A percentile compares a stretch with the other conserved stretches of the same genome.
These are phyloP conservation scores for Fomes fomentarius DNA, from an alignment of 1,284 basidiomycete genomes.

Conservation along the genomic window DNA sequence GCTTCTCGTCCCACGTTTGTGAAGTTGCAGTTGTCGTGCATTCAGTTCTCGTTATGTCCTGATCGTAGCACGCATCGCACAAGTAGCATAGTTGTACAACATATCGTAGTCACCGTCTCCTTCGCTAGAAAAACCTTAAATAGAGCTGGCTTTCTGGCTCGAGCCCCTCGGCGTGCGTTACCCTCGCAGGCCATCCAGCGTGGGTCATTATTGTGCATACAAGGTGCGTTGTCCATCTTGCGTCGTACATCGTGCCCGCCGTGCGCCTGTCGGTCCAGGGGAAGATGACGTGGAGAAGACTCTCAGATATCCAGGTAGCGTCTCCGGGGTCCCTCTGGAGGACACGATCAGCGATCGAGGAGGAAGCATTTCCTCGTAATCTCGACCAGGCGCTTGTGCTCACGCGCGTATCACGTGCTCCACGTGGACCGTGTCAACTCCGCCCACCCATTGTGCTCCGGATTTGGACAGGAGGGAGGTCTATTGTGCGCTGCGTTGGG, in stretches of 20 bases:
- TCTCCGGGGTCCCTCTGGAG: slow-evolving; percentile 14
- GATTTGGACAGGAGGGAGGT: slow-evolving; percentile 1
- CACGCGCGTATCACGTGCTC: slow-evolving; percentile 17
- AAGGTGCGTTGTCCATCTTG: not conserved
- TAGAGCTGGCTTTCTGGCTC: not conserved
- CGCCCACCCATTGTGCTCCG: slow-evolving; percentile 22
- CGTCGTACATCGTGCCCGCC: not conserved
- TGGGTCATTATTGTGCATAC: not conserved
- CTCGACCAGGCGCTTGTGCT: not conserved
- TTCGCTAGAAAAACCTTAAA: not conserved
- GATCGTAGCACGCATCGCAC: not conserved
- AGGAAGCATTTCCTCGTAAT: slow-evolving; percentile 2
- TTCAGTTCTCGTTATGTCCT: not conserved
- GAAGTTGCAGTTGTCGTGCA: not conserved
- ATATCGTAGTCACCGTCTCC: not conserved
- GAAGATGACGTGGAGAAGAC: not conserved
- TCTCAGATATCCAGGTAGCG: not conserved
- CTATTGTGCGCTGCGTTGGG: slow-evolving; percentile 4
- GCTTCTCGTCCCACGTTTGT: not conserved
- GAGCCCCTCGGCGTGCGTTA: slow-evolving; percentile 1
- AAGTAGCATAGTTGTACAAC: slow-evolving; percentile 11
- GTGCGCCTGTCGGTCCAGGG: not conserved
- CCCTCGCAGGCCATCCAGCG: not conserved
- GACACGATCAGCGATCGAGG: slow-evolving; percentile 17
- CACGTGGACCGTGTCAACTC: slow-evolving; percentile 29